Base-by-base conservation (phyloP, 1,284 basidiomycete genomes). In the Tilletia walkeri region DNA sequence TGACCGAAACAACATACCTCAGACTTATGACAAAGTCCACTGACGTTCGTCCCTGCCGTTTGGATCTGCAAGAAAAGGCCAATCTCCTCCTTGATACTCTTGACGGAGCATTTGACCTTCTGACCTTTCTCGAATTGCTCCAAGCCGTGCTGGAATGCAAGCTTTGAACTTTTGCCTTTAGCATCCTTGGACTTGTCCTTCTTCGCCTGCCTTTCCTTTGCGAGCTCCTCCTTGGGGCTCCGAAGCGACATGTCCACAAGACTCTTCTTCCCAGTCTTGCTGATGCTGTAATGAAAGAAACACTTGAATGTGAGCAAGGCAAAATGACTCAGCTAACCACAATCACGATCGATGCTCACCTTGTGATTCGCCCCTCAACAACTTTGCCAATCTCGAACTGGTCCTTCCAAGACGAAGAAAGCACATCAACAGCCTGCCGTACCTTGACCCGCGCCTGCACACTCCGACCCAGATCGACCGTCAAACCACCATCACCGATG, bases 361-460 rank as follows among this genome's bases (percentile, higher is more conserved):
- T 89, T 38, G 92, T 84, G 78, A 98, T 89, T 70, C 91, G 90
- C 68, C 94, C 95, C 71, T 89, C 89, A 20, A 98, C 93, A 3
- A 97, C 84, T 80, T 97, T 93, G 76, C 92, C 90, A 56, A 88
- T 86, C 70, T 88, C 86, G 84, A 98, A 98, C 4, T 87, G 88
- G 47, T 87, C 85, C 85, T 95, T 91, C 95, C 95, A 99, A 68
- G 98, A 95, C 84, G 97, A 95, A 90, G 83, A 95, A 91, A 83
- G 95, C 93, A 41, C 76, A 72, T 83, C 82, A 45, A 81, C 80
- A 14, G 96, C 87, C 85, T 97, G 93, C 82, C 89, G 91, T 83
- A 98, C 98, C 85, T 95, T 94, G 34, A 98, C 90, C 30, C 95
- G 89, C 68, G 92, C 95, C 79, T 94, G 92, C 45, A 96, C 86